Base-by-base conservation (phyloP, 2,329 filamentous ascomycete genomes). In the Aspergillus ochraceus region DNA sequence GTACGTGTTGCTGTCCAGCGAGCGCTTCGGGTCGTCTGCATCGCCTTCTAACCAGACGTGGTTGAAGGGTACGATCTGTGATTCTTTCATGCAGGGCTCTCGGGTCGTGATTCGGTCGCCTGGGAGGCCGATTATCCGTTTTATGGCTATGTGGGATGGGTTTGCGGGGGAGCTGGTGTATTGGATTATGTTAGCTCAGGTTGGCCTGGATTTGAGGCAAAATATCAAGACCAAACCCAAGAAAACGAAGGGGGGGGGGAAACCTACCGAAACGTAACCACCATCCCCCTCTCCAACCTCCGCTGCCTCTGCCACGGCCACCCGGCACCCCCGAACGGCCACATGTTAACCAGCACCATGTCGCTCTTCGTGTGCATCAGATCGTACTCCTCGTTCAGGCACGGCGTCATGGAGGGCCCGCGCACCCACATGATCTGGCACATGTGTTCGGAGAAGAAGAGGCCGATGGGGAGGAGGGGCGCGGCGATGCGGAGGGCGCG, bases 1-100 rank as follows among this genome's bases (percentile, higher is more conserved):
- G 75, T 96, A 97, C 12, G 87, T 87, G 76, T 97, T 96, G 76
- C 92, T 97, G 78, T 99, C 95, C 60, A 88, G 75, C 57, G 86
- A 91, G 68, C 85, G 85, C 54, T 84, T 83, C 67, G 86, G 84
- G 68, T 85, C 84, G 29, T 68, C 70, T 12, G 90, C 92, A 72
- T 99, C 95, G 1, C 95, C 95, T 74, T 98, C 94, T 1, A 99
- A 87, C 95, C 95, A 99, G 29, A 98, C 83, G 79, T 98, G 93
- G 19, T 92, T 92, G 63, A 83, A 83, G 5, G 93, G 94, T 22
- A 99, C 85, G 63, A 84, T 83, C 52, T 80, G 76, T 46, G 81
- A 76, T 14, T 65, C 65, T 19, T 69, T 71, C 79, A 85, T 82
- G 71, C 87, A 89, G 19, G 87, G 87, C 55, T 80, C 75, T 59